Conservation (phyloP, 1,139 yeast genomes). For the Kodamaea sp. region DNA sequence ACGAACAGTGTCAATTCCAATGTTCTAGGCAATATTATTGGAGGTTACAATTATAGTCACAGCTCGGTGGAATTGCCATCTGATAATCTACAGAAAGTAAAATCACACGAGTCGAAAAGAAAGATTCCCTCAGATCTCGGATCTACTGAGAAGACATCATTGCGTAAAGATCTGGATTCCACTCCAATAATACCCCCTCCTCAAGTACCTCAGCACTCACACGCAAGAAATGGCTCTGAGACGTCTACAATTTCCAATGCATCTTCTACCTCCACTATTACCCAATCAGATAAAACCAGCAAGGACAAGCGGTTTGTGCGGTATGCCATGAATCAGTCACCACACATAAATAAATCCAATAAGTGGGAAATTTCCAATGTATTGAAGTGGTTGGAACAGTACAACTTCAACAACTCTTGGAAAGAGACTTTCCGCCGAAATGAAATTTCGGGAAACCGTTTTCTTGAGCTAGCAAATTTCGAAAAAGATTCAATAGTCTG, state of each 20-base stretch:
- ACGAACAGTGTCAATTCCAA: slow-evolving; percentile 19
- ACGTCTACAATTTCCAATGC: slow-evolving; percentile 34
- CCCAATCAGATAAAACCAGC: slow-evolving; percentile 28
- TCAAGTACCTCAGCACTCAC: slow-evolving; percentile 15
- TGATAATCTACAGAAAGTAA: slow-evolving; percentile 5
- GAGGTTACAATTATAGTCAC: slow-evolving; percentile 31
- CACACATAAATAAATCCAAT: slow-evolving; percentile 21
- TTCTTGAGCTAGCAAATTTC: slow-evolving; percentile 68
- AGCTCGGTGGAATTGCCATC: slow-evolving; percentile 22
- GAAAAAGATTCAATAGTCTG: slow-evolving; percentile 53
- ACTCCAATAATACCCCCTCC: slow-evolving; percentile 1
- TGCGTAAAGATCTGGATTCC: not conserved
- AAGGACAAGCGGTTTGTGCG: slow-evolving; percentile 45
- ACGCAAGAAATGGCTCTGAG: slow-evolving; percentile 40
- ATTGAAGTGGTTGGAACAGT: slow-evolving; percentile 61
- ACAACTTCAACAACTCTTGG: slow-evolving; percentile 78
- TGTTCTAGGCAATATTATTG: slow-evolving; percentile 32
- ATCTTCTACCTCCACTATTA: slow-evolving; percentile 33
- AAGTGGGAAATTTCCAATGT: slow-evolving; percentile 75
- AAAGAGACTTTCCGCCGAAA: slow-evolving; percentile 58
- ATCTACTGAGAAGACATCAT: slow-evolving; percentile 1
- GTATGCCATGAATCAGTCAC: slow-evolving; percentile 44
- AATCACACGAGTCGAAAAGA: slow-evolving; percentile 4
- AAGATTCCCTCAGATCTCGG: slow-evolving; percentile 1
- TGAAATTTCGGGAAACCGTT: slow-evolving; percentile 62